Conservation (phyloP, 768 basidiomycete species). For the Flagelloscypha sp. region DNA sequence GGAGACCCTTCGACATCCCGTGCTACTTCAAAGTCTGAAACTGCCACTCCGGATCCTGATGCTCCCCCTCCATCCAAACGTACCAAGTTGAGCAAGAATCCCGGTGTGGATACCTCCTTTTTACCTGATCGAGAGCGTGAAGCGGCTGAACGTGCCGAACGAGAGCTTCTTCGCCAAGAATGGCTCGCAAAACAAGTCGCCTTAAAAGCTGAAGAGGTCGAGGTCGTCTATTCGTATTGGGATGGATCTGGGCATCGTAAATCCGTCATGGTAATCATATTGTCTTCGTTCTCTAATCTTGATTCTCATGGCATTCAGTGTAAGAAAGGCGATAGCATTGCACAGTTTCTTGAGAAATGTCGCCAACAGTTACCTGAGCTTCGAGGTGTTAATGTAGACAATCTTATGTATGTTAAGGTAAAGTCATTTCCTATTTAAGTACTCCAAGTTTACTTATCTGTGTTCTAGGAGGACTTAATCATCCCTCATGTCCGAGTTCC, state of each 20-base stretch:
- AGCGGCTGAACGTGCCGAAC: conserved; percentile 79
- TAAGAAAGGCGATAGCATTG: conserved; percentile 92
- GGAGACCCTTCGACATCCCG: conserved; percentile 20
- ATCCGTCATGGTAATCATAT: conserved; percentile 65
- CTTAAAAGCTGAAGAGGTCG: conserved; percentile 55
- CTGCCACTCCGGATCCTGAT: conserved; percentile 29
- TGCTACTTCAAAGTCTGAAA: conserved; percentile 26
- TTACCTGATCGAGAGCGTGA: conserved; percentile 97
- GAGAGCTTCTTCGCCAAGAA: conserved; percentile 82
- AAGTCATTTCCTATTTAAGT: conserved; percentile 14
- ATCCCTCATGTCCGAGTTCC: conserved; percentile 75
- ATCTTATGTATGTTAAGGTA: conserved; percentile 98
- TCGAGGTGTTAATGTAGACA: conserved; percentile 84
- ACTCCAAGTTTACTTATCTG: background rate
- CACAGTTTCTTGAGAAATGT: conserved; percentile 86
- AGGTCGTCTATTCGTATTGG: conserved; percentile 96
- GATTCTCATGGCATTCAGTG: conserved; percentile 48
- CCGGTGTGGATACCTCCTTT: conserved; percentile 95
- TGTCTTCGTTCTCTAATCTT: background rate
- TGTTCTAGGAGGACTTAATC: conserved; percentile 83
- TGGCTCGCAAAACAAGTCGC: conserved; percentile 72
- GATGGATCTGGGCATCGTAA: conserved; percentile 97
- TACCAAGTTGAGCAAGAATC: conserved; percentile 86
- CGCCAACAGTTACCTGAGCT: conserved; percentile 90
- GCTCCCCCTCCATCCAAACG: conserved; percentile 55